Percentiles rank a stretch among this genome's conserved stretches.
These are phyloP conservation scores for Grosmannia clavigera DNA, from an alignment of 2,329 filamentous ascomycete species.

Conservation along the genomic window DNA sequence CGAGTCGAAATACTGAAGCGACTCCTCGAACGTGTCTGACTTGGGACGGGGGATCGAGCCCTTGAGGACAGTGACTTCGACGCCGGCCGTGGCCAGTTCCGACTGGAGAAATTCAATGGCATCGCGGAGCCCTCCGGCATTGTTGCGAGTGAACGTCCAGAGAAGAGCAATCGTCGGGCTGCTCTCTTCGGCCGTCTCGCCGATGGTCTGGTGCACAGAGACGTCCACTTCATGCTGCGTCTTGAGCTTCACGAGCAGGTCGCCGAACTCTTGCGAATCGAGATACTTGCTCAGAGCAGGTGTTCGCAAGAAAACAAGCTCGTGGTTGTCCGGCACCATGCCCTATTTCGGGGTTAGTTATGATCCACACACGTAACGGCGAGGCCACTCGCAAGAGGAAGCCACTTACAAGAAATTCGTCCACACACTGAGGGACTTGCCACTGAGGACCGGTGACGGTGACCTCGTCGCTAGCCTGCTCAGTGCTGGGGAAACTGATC, in stretches of 20 bases:
- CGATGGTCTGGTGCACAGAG: constrained; percentile 53
- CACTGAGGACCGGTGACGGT: constrained; percentile 94
- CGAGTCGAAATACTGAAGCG: constrained; percentile 90
- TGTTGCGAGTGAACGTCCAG: constrained; percentile 89
- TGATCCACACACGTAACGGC: too few species aligned
- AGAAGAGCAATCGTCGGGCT: constrained; percentile 49
- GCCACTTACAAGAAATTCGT: constrained; percentile 63
- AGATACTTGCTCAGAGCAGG: constrained; percentile 70
- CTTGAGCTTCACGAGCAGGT: constrained; percentile 74
- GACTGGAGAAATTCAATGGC: constrained; percentile 90
- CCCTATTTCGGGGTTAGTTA: constrained; percentile 38
- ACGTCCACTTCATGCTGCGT: constrained; percentile 86
- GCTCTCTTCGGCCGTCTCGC: constrained; percentile 45
- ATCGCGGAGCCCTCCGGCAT: constrained; percentile 87
- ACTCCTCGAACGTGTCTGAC: constrained; percentile 97
- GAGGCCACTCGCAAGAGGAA: too few species aligned
- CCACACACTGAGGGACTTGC: constrained; percentile 93
- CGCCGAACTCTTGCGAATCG: constrained; percentile 68
- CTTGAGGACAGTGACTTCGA: constrained; percentile 79
- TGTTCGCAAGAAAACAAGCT: constrained; percentile 70
- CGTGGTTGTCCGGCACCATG: constrained; percentile 95
- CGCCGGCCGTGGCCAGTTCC: constrained; percentile 72
- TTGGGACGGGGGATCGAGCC: constrained; percentile 96
- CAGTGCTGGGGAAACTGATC: constrained; percentile 94
- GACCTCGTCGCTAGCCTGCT: constrained; percentile 92